Conservation (phyloP, 1,284 basidiomycete genomes). For the Sanguinoderma infundibulare region DNA sequence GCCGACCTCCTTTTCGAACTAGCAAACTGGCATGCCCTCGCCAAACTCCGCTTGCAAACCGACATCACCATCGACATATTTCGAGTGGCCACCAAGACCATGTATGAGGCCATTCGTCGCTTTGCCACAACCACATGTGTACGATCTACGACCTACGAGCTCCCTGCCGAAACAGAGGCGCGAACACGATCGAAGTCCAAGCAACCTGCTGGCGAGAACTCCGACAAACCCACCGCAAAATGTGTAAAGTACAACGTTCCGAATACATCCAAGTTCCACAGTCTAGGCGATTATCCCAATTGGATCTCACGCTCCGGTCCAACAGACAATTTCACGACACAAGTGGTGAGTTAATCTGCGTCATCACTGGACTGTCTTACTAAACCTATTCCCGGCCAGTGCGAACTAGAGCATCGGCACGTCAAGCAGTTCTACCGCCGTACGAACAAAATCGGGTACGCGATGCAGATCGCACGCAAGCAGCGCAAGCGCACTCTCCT, state of each 20-base stretch:
- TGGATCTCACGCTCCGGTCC: conserved; percentile 37
- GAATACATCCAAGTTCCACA: conserved; percentile 39
- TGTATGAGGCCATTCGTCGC: conserved; percentile 22
- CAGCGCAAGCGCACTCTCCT: not conserved
- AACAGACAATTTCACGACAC: conserved; percentile 35
- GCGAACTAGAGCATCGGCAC: conserved; percentile 38
- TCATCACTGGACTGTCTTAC: no score
- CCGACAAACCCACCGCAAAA: not conserved
- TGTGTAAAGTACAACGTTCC: conserved; percentile 23
- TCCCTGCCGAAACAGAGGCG: conserved; percentile 30
- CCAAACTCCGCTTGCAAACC: conserved; percentile 38
- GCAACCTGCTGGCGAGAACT: not conserved
- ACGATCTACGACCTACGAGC: conserved; percentile 27
- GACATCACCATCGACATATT: conserved; percentile 29
- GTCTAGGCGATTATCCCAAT: conserved; percentile 31
- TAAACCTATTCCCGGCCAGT: no score
- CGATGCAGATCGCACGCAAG: conserved; percentile 28
- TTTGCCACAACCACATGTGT: conserved; percentile 29
- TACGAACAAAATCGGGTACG: conserved; percentile 36
- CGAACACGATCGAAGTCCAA: not conserved
- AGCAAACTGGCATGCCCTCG: conserved; percentile 36
- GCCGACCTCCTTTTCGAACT: conserved; percentile 32
- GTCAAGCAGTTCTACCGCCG: conserved; percentile 39
- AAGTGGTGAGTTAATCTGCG: conserved; percentile 5
- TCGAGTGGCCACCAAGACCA: conserved; percentile 12